These are phyloP conservation scores for Myrmaecium sp. DNA, from an alignment of 2,329 filamentous ascomycete genomes.

Conservation along the genomic window DNA sequence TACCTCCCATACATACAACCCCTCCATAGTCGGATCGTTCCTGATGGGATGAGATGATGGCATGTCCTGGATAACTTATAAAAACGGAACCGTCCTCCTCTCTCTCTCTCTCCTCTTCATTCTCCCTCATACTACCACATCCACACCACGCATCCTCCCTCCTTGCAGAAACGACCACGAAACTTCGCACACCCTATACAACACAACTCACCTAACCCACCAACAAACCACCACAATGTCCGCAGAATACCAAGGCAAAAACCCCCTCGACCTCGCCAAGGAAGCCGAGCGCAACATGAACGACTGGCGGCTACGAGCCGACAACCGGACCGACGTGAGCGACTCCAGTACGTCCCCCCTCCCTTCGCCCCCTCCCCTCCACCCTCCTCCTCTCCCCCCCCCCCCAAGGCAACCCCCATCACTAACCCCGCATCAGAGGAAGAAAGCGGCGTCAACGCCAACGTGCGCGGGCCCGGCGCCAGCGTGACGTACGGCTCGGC, in stretches of 20 bases:
- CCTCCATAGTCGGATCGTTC: too few species aligned
- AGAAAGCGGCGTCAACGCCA: constrained; percentile 32
- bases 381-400: background rate
- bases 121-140: too few species aligned
- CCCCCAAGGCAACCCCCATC: background rate
- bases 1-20: too few species aligned
- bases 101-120: too few species aligned
- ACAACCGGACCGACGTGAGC: constrained; percentile 9
- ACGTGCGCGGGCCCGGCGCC: constrained; percentile 27
- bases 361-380: background rate
- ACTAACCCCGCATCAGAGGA: constrained; percentile 13
- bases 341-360: constrained; percentile 19
- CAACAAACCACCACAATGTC: constrained; percentile 26
- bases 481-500: constrained; percentile 26
- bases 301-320: constrained; percentile 8
- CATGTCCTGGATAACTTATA: too few species aligned
- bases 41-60: too few species aligned
- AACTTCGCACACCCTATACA: too few species aligned
- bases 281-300: constrained; percentile 33
- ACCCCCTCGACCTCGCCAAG: constrained; percentile 27
- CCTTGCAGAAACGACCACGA: too few species aligned
- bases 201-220: too few species aligned
- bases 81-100: too few species aligned
- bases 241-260: constrained; percentile 21
- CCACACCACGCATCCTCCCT: too few species aligned